Evolutionary conservation across 2,329 filamentous ascomycete genomes (phyloP).

Genomic region (Fusarium sp.): DNA sequence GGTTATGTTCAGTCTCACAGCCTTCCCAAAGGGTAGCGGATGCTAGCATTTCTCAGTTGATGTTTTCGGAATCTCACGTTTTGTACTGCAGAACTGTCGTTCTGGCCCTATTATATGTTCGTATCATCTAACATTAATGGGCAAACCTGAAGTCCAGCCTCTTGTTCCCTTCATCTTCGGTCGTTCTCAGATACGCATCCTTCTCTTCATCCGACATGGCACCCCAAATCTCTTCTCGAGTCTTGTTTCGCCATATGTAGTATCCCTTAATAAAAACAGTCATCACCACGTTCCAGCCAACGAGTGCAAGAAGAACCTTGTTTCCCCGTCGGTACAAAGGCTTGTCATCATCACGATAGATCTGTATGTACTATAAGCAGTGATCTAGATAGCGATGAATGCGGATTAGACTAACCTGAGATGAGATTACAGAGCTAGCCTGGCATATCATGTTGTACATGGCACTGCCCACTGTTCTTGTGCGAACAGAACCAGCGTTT

Average conservation of each 20-base stretch:
- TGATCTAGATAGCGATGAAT: background rate
- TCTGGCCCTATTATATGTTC: background rate
- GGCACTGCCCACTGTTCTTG: slow-evolving; percentile 65
- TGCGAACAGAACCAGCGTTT: slow-evolving; percentile 67
- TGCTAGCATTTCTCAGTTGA: background rate
- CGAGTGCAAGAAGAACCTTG: slow-evolving; percentile 58
- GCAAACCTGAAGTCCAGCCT: slow-evolving; percentile 55
- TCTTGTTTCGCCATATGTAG: slow-evolving; percentile 60
- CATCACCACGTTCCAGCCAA: slow-evolving; percentile 57
- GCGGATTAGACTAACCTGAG: slow-evolving; percentile 30
- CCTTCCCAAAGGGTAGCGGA: too few species aligned
- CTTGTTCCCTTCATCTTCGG: slow-evolving; percentile 56
- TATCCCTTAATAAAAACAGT: slow-evolving; percentile 61
- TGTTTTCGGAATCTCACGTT: too few species aligned
- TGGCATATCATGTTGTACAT: slow-evolving; percentile 61
- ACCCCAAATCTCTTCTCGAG: slow-evolving; percentile 56
- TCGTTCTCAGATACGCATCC: slow-evolving; percentile 47
- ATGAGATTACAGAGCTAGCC: slow-evolving; percentile 46
- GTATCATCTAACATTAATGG: slow-evolving; percentile 32
- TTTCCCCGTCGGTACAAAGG: slow-evolving; percentile 55
- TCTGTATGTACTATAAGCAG: background rate
- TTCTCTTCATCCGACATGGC: slow-evolving; percentile 55
- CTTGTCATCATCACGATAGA: slow-evolving; percentile 54
- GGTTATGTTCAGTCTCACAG: too few species aligned
- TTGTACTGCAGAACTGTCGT: background rate